Conservation (phyloP, 768 basidiomycete species). For the Auricularia sp. region DNA sequence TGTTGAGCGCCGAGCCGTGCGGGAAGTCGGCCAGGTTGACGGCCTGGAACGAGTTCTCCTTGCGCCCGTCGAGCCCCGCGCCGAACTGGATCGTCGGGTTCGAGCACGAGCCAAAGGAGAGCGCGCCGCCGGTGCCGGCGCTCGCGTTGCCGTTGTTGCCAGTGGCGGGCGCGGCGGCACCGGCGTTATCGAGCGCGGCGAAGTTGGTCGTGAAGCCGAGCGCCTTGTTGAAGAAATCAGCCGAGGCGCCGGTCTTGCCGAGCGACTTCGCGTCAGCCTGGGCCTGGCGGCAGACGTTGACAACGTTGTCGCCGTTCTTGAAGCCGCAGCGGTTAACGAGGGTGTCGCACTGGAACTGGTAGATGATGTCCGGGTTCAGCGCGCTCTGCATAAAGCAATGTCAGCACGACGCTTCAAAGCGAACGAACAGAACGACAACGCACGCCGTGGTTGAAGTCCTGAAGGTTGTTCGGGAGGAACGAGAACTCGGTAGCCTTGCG, state of each 20-base stretch:
- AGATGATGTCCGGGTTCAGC: conserved; percentile 50
- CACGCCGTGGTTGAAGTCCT: neutral
- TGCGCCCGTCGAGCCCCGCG: conserved; percentile 11
- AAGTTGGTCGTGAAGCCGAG: conserved; percentile 14
- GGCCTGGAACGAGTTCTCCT: conserved; percentile 8
- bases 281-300: neutral
- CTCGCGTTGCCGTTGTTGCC: neutral
- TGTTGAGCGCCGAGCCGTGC: conserved; percentile 11
- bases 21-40: conserved; percentile 2
- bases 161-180: neutral
- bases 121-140: neutral
- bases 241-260: conserved; percentile 8
- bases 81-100: conserved; percentile 12
- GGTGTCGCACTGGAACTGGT: conserved; percentile 47
- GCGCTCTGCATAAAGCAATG: conserved; percentile 17
- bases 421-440: conserved; percentile 19
- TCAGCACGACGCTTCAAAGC: no score
- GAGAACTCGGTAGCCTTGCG: conserved; percentile 44
- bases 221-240: conserved; percentile 11
- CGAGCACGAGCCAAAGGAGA: conserved; percentile 12
- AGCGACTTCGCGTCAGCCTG: conserved; percentile 1
- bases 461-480: neutral
- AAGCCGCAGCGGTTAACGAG: conserved; percentile 40
- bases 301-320: neutral
- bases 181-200: conserved; percentile 4